Percentiles rank a stretch among this genome's conserved stretches.
These are phyloP conservation scores for Kentomonas sorsogonicus DNA, from an alignment of 208 protist species.

Conservation along the genomic window DNA sequence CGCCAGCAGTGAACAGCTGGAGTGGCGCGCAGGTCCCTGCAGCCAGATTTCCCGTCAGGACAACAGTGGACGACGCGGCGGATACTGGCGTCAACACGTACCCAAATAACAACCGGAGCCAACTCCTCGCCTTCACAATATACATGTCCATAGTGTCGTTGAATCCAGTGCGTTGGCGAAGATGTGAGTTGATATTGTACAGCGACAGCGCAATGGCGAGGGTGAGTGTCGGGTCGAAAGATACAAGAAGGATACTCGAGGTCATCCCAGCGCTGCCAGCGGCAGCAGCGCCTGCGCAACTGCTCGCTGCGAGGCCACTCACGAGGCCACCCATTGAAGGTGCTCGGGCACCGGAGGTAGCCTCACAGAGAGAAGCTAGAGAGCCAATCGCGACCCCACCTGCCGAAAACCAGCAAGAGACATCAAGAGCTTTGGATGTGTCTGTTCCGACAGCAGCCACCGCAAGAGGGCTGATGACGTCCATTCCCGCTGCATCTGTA, in stretches of 20 bases:
- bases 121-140: slow-evolving; percentile 23
- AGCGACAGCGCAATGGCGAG: slow-evolving; percentile 51
- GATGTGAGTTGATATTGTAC: slow-evolving; percentile 42
- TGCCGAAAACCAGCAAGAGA: too few species aligned
- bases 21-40: slow-evolving; percentile 14
- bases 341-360: too few species aligned
- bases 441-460: too few species aligned
- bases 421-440: too few species aligned
- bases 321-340: too few species aligned
- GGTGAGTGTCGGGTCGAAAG: slow-evolving; percentile 54
- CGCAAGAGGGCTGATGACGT: slow-evolving; percentile 28
- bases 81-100: too few species aligned
- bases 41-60: too few species aligned
- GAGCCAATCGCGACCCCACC: too few species aligned
- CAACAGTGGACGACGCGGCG: too few species aligned
- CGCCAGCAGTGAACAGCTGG: slow-evolving; percentile 1
- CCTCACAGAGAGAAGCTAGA: too few species aligned
- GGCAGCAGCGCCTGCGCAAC: too few species aligned
- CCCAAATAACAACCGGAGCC: slow-evolving; percentile 16
- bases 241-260: slow-evolving; percentile 12
- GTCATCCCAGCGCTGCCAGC: slow-evolving; percentile 3
- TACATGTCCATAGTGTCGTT: slow-evolving; percentile 53
- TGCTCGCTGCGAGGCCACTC: too few species aligned
- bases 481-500: slow-evolving; percentile 22
- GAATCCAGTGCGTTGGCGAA: slow-evolving; percentile 59